Evolutionary conservation across 2,329 filamentous ascomycete species (phyloP).

Genomic region (Fusarium clavum): DNA sequence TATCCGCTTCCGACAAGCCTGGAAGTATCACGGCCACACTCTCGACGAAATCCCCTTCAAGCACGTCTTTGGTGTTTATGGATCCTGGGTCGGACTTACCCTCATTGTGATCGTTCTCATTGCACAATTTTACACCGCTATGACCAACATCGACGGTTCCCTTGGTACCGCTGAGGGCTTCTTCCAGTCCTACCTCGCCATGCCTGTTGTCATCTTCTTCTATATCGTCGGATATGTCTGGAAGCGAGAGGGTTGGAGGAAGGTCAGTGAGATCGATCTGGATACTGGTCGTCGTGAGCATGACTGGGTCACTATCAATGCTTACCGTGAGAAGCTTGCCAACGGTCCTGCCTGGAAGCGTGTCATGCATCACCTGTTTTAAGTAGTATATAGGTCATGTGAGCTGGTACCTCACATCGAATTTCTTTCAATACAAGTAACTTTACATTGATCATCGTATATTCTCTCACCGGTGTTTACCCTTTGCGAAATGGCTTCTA

Average conservation of each 20-base stretch:
- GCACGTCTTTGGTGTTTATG: slow-evolving; percentile 69
- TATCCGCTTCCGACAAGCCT: slow-evolving; percentile 75
- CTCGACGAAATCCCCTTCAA: slow-evolving; percentile 75
- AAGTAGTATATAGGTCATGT: background rate
- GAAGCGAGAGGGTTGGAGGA: slow-evolving; percentile 71
- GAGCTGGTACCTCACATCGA: background rate
- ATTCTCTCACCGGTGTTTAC: no score
- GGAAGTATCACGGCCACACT: slow-evolving; percentile 70
- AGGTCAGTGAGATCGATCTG: slow-evolving; percentile 71
- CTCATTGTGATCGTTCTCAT: slow-evolving; percentile 68
- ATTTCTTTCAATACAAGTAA: background rate
- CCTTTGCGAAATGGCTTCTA: no score
- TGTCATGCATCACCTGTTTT: slow-evolving; percentile 48
- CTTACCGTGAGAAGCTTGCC: slow-evolving; percentile 58
- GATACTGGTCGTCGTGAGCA: slow-evolving; percentile 72
- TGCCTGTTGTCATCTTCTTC: slow-evolving; percentile 66
- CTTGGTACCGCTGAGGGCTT: slow-evolving; percentile 55
- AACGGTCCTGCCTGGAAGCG: slow-evolving; percentile 60
- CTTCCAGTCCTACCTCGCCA: slow-evolving; percentile 66
- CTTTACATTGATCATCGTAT: no score
- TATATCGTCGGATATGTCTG: slow-evolving; percentile 69
- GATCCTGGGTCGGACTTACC: slow-evolving; percentile 72
- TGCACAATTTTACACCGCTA: slow-evolving; percentile 65
- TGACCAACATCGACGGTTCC: slow-evolving; percentile 52
- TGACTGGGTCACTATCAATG: slow-evolving; percentile 70